phyloP scores from a whole-genome alignment of 495 filamentous ascomycete species.

The Margaritispora aquatica region DNA sequence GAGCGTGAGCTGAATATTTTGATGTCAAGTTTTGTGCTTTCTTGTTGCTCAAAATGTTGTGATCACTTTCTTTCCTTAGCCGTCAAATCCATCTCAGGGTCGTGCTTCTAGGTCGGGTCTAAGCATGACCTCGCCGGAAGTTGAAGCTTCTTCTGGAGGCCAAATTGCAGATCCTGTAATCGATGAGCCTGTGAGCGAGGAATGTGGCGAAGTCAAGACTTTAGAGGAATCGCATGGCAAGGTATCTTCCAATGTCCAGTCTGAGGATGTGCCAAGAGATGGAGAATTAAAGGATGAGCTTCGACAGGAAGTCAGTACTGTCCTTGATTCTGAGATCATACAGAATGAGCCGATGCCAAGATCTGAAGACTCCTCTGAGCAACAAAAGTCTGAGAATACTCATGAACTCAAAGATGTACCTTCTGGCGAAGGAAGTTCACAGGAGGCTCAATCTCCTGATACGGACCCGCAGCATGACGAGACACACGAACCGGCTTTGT shows the following conservation, averaged over 20 bases:
- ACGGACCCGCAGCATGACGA: no score
- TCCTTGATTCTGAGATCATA: no score
- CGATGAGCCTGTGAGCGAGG: background rate
- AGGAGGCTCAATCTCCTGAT: no score
- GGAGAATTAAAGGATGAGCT: background rate
- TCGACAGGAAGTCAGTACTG: background rate
- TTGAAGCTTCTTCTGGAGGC: background rate
- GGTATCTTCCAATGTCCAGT: no score
- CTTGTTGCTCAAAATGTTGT: background rate
- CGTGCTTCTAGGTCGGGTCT: background rate
- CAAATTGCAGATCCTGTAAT: background rate
- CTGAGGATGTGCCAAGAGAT: background rate
- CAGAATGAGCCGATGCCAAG: no score
- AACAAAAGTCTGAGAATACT: no score
- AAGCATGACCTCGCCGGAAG: background rate
- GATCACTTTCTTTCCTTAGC: background rate
- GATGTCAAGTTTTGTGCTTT: background rate
- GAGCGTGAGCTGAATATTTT: background rate
- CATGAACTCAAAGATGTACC: no score
- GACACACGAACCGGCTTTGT: no score
- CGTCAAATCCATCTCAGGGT: background rate
- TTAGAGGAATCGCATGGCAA: no score
- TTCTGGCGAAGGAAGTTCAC: no score
- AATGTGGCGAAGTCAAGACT: background rate
- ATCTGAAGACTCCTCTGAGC: no score